Evolutionary conservation across 1,139 yeast species (phyloP).

Genomic region (Yarrowia galli): DNA sequence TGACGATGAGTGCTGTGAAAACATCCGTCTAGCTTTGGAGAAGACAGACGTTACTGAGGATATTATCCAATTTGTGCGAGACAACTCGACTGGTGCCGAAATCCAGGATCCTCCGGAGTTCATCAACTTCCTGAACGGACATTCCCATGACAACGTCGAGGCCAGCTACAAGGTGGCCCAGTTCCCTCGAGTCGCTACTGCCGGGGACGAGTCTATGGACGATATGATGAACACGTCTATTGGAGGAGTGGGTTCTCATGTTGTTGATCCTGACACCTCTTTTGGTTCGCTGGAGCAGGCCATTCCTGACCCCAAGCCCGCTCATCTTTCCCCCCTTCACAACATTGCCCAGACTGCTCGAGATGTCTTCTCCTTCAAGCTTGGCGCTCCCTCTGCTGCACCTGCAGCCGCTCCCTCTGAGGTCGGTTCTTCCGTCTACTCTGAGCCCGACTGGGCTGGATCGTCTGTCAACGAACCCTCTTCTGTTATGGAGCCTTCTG

Average conservation of each 20-base stretch:
- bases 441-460: slow-evolving; percentile 27
- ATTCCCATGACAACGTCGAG: slow-evolving; percentile 47
- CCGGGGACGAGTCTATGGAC: slow-evolving; percentile 40
- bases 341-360: slow-evolving; percentile 34
- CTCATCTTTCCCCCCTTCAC: slow-evolving; percentile 23
- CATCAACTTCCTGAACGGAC: slow-evolving; percentile 58
- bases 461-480: slow-evolving; percentile 25
- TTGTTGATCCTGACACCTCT: slow-evolving; percentile 32
- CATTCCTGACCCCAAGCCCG: slow-evolving; percentile 28
- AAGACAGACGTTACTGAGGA: slow-evolving; percentile 70
- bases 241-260: slow-evolving; percentile 1
- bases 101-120: slow-evolving; percentile 65
- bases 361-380: slow-evolving; percentile 31
- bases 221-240: slow-evolving; percentile 24
- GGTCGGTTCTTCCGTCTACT: slow-evolving; percentile 17
- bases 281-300: slow-evolving; percentile 33
- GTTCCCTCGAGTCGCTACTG: slow-evolving; percentile 45
- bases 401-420: slow-evolving; percentile 7
- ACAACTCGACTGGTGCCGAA: slow-evolving; percentile 71
- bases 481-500: slow-evolving; percentile 24
- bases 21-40: slow-evolving; percentile 71
- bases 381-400: slow-evolving; percentile 17
- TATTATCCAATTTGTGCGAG: slow-evolving; percentile 61
- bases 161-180: slow-evolving; percentile 48
- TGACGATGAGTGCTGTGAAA: slow-evolving; percentile 78